Base-by-base conservation (phyloP, 257 asterid species). In the Solanum tarapatanum region DNA sequence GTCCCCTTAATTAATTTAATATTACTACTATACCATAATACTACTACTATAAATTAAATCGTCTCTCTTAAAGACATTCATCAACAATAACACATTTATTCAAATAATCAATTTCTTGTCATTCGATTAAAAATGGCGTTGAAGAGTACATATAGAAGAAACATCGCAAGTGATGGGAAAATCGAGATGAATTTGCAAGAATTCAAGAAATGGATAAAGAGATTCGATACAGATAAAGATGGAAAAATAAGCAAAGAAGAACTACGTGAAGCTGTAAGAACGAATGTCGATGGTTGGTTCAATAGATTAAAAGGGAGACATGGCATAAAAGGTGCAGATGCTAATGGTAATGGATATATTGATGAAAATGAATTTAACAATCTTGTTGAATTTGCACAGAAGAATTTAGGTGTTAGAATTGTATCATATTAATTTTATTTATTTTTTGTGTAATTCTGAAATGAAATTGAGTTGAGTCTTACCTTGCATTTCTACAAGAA, bases 141-240 rank as follows among this genome's bases (percentile, higher is more conserved):
- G 19, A 13, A 45, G 58, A 45, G 1, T 45, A 45, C 58, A 1
- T 45, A 13, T 0, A 45, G 43, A 16, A 82, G 83, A 6, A 48
- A 28, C 21, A 9, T 68, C 14, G 58, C 48, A 0, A 73, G 37
- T 13, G 87, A 91, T 86, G 92, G 89, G 1, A 91, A 91, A 64
- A 12, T 74, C 0, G 91, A 86, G 16, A 88, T 92, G 90, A 85
- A 45, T n/a, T 21, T 85, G 0, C 91, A 92, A 28, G 93, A 91
- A 37, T 93, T 91, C 92, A 92, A 87, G 87, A 90, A 77, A 39
- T 93, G 93, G 94, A 58, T 93, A 64, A 89, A 79, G 87, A 89
- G 60, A 11, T 91, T 92, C 66, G 93, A 92, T 24, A 7, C 6
- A 0, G 35, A 92, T 60, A 13, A 48, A 12, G 93, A 91, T 41